phyloP scores from a whole-genome alignment of 352 stramenopile species.

The Globisporangium megalacanthum region DNA sequence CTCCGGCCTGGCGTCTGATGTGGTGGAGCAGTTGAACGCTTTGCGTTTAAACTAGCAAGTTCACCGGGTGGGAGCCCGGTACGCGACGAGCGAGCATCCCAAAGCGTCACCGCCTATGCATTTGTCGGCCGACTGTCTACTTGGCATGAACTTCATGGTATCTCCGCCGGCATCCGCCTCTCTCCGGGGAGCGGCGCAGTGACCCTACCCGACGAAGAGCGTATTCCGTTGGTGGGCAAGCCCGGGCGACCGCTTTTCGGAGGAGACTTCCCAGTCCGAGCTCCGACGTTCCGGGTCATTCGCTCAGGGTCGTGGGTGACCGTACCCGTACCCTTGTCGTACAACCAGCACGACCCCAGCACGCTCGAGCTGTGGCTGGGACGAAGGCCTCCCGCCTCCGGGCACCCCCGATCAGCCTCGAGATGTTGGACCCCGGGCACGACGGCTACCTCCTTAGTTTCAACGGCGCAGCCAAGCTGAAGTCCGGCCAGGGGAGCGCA shows the following conservation, averaged over 20 bases:
- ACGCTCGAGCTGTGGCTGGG: not conserved
- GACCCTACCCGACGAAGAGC: not conserved
- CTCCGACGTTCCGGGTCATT: too few species aligned
- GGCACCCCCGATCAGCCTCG: conserved; percentile 1
- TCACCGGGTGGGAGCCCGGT: too few species aligned
- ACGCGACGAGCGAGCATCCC: not conserved
- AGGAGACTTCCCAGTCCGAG: too few species aligned
- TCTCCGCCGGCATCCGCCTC: conserved; percentile 13
- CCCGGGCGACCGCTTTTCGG: not conserved
- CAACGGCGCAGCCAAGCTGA: conserved; percentile 15
- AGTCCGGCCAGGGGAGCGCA: conserved; percentile 8
- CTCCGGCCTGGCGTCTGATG: not conserved
- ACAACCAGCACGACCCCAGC: too few species aligned
- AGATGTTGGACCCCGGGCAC: not conserved
- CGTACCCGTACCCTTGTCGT: too few species aligned
- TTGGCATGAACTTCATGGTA: conserved; percentile 32
- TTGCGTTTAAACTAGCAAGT: too few species aligned
- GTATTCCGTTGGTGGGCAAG: not conserved
- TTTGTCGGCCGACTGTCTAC: conserved; percentile 12
- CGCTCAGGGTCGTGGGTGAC: too few species aligned
- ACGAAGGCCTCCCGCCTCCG: too few species aligned
- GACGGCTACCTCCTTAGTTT: conserved; percentile 14
- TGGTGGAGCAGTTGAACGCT: not conserved
- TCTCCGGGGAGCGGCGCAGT: conserved; percentile 4
- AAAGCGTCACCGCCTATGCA: not conserved